Conservation (phyloP, 495 filamentous ascomycete species). For the Annulohypoxylon maeteangense region DNA sequence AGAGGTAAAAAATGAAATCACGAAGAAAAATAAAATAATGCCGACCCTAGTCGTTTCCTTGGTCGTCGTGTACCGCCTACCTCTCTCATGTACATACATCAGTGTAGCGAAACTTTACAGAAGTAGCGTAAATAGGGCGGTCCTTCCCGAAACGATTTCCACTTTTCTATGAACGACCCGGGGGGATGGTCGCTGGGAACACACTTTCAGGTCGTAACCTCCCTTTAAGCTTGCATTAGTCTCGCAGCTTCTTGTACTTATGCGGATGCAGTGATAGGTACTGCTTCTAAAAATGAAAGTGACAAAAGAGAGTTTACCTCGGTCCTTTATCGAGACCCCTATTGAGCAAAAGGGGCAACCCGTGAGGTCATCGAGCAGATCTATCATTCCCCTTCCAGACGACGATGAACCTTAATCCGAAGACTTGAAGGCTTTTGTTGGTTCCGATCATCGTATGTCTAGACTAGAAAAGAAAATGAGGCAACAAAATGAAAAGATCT, state of each 20-base stretch:
- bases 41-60: background rate
- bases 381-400: background rate
- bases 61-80: background rate
- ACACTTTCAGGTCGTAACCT: conserved; percentile 41
- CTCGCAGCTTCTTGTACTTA: conserved; percentile 40
- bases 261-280: conserved; percentile 38
- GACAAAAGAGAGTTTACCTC: conserved; percentile 3
- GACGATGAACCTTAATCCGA: background rate
- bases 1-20: conserved; percentile 15
- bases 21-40: conserved; percentile 12
- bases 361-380: conserved; percentile 35
- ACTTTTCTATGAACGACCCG: conserved; percentile 36
- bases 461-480: conserved; percentile 19
- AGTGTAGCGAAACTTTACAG: background rate
- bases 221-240: conserved; percentile 60
- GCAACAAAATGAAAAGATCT: conserved; percentile 27
- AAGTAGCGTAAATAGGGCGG: conserved; percentile 25
- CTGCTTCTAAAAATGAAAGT: conserved; percentile 36
- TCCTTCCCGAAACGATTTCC: conserved; percentile 38
- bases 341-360: conserved; percentile 4
- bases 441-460: conserved; percentile 2
- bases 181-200: conserved; percentile 40
- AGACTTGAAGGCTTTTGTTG: background rate
- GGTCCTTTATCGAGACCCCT: conserved; percentile 28
- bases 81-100: background rate